Evolutionary conservation across 176 grass and related monocot species (phyloP).

Genomic region (Carex parvula): DNA sequence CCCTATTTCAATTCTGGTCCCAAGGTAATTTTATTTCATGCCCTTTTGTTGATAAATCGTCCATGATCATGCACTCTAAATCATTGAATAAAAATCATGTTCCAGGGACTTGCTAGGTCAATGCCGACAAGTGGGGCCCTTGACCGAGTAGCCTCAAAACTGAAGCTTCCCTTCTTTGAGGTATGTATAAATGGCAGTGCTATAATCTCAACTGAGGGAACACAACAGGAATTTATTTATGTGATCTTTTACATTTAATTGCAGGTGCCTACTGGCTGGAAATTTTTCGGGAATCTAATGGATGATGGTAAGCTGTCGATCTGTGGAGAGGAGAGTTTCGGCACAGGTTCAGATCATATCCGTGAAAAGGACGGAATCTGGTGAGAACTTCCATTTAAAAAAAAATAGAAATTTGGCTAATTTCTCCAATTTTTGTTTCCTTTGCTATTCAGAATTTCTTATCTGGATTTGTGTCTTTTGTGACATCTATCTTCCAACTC

Average conservation of each 20-base stretch:
- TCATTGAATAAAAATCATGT: conserved; percentile 21
- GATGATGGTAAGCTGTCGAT: conserved; percentile 79
- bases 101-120: conserved; percentile 87
- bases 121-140: conserved; percentile 94
- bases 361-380: conserved; percentile 96
- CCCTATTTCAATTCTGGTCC: conserved; percentile 79
- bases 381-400: conserved; percentile 36
- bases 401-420: conserved; percentile 1
- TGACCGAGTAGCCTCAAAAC: conserved; percentile 67
- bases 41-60: conserved; percentile 9
- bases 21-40: conserved; percentile 45
- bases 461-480: not conserved
- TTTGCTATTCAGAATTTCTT: not conserved
- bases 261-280: conserved; percentile 97
- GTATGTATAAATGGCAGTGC: conserved; percentile 25
- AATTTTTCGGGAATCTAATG: conserved; percentile 94
- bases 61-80: conserved; percentile 14
- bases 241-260: conserved; percentile 9
- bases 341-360: conserved; percentile 89
- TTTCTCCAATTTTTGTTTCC: not conserved
- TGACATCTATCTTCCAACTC: not conserved
- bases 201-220: not conserved
- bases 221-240: not conserved
- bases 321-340: conserved; percentile 95
- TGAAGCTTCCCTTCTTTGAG: conserved; percentile 92